Percentiles rank a stretch among this genome's conserved stretches.
These are phyloP conservation scores for Didymella arachidicola DNA, from an alignment of 2,329 filamentous ascomycete species.

Conservation along the genomic window DNA sequence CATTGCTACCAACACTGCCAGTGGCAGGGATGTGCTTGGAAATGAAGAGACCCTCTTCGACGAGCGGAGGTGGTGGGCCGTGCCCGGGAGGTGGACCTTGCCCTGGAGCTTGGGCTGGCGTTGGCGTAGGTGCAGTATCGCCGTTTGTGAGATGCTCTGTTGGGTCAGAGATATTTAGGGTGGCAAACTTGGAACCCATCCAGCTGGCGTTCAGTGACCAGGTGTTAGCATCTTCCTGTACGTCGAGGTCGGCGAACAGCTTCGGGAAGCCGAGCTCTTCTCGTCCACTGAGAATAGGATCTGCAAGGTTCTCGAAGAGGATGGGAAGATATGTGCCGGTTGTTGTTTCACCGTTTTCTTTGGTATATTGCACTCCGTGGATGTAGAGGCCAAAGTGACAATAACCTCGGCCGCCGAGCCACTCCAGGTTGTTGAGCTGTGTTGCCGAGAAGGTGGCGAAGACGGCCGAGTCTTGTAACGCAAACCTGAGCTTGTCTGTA, in stretches of 20 bases:
- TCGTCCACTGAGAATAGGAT: slow-evolving; percentile 66
- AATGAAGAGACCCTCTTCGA: slow-evolving; percentile 61
- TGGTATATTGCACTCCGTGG: slow-evolving; percentile 66
- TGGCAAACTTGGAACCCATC: slow-evolving; percentile 47
- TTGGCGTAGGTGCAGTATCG: slow-evolving; percentile 3
- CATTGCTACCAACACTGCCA: slow-evolving; percentile 50
- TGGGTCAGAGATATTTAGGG: slow-evolving; percentile 39
- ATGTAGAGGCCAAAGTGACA: slow-evolving; percentile 67
- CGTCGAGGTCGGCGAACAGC: slow-evolving; percentile 61
- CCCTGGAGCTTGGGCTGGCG: slow-evolving; percentile 1
- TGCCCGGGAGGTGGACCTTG: background rate
- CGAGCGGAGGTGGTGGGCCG: background rate
- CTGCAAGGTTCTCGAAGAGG: slow-evolving; percentile 65
- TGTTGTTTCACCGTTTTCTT: slow-evolving; percentile 57
- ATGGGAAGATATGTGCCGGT: slow-evolving; percentile 64
- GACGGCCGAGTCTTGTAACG: slow-evolving; percentile 48
- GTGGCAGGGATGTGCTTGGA: slow-evolving; percentile 67
- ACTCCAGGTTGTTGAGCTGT: slow-evolving; percentile 60
- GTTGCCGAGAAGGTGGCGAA: slow-evolving; percentile 52
- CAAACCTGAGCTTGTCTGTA: slow-evolving; percentile 47
- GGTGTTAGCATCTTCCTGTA: slow-evolving; percentile 46
- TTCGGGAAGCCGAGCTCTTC: slow-evolving; percentile 71
- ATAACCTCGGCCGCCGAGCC: slow-evolving; percentile 68
- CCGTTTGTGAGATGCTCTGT: slow-evolving; percentile 8
- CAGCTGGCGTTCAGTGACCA: slow-evolving; percentile 53